These are phyloP conservation scores for Ascomycota sp. DNA, from an alignment of 2,329 filamentous ascomycete species.

Conservation along the genomic window DNA sequence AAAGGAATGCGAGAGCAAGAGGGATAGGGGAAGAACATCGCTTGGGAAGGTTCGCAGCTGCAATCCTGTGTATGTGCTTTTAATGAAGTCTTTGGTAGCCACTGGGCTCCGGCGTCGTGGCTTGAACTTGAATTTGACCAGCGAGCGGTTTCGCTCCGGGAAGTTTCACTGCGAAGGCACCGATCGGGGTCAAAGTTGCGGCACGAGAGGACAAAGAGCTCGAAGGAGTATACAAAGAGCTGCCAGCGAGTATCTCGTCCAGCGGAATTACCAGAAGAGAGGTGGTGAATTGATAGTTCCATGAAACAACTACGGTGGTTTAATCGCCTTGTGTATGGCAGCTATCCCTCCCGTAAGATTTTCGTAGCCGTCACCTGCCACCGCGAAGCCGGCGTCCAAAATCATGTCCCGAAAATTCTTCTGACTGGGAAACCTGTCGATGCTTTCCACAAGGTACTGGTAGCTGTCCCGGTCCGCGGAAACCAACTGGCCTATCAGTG, in stretches of 20 bases:
- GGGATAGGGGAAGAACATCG: no score
- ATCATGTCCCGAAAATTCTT: conserved; percentile 72
- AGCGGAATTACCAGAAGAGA: not conserved
- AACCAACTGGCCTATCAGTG: conserved; percentile 84
- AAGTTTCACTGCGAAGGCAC: conserved; percentile 6
- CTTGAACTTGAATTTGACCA: conserved; percentile 11
- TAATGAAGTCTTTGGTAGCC: conserved; percentile 15
- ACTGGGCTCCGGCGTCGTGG: conserved; percentile 9
- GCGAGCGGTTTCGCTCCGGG: conserved; percentile 11
- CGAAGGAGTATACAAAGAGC: no score
- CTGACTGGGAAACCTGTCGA: conserved; percentile 80
- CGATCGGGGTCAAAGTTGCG: not conserved
- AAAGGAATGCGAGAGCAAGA: no score
- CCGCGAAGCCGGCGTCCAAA: conserved; percentile 60
- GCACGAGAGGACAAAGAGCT: no score
- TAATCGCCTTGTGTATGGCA: conserved; percentile 91
- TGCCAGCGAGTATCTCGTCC: no score
- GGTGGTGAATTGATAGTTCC: not conserved
- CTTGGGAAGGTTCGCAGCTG: conserved; percentile 2
- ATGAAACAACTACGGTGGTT: conserved; percentile 38
- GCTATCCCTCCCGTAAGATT: conserved; percentile 84
- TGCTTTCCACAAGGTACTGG: conserved; percentile 96
- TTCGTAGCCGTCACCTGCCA: conserved; percentile 70
- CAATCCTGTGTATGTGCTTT: conserved; percentile 12
- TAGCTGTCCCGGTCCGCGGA: conserved; percentile 90